A percentile compares a stretch with the other conserved stretches of the same genome.
Evolutionary conservation across 305 asterid species (phyloP).

Genomic region (Fraxinus floribunda): DNA sequence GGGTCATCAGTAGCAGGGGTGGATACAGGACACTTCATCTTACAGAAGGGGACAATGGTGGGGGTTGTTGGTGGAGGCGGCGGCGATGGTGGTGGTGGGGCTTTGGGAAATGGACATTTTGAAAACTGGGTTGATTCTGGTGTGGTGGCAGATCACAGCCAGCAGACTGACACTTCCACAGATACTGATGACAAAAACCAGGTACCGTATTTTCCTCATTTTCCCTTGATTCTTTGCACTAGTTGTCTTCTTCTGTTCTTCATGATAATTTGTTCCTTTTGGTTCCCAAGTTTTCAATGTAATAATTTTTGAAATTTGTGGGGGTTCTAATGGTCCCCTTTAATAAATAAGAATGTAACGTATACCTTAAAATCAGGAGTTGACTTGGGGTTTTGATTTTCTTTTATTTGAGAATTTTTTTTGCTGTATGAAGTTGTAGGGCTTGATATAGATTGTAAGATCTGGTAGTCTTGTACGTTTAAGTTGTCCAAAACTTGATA

Average conservation of each 20-base stretch:
- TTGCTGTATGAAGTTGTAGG: background rate
- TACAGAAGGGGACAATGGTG: constrained; percentile 42
- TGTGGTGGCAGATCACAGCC: constrained; percentile 78
- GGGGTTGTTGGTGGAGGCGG: constrained; percentile 33
- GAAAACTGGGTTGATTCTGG: constrained; percentile 89
- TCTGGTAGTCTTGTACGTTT: background rate
- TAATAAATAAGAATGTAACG: background rate
- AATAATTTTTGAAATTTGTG: background rate
- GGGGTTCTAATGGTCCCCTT: background rate
- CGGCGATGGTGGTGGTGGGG: constrained; percentile 16
- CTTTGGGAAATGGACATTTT: constrained; percentile 56
- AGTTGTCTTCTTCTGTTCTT: background rate
- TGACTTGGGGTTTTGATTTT: background rate
- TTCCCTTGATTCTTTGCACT: background rate
- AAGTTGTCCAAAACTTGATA: background rate
- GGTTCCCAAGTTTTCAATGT: background rate
- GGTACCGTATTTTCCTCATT: constrained; percentile 29
- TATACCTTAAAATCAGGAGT: background rate
- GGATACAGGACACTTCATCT: constrained; percentile 49
- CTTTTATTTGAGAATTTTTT: background rate
- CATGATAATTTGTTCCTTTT: background rate
- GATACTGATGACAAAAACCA: constrained; percentile 82
- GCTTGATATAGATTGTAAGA: background rate
- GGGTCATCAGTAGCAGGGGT: constrained; percentile 56
- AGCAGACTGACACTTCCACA: constrained; percentile 89